Conservation (phyloP, 208 protist species). For the Angomonas ambiguus region DNA sequence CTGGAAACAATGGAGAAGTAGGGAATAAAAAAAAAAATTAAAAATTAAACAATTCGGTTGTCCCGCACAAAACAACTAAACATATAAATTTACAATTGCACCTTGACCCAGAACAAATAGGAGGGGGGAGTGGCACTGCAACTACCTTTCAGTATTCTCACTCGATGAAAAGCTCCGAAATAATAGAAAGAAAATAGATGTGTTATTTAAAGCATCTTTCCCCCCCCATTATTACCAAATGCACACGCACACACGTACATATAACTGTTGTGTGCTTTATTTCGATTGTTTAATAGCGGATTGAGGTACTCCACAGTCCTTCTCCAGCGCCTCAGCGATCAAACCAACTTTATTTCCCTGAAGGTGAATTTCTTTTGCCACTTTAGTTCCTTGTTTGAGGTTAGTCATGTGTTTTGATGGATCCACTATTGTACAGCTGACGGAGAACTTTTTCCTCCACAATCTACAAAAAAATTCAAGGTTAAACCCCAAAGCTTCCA, state of each 20-base stretch:
- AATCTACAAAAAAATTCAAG: conserved; percentile 28
- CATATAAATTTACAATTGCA: background rate
- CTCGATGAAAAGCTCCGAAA: too few relatives aligned
- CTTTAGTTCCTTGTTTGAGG: conserved; percentile 53
- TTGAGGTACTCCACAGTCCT: conserved; percentile 31
- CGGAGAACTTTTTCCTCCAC: conserved; percentile 64
- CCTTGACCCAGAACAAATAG: too few relatives aligned
- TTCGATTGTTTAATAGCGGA: background rate
- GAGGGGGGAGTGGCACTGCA: too few relatives aligned
- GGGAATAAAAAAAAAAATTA: conserved; percentile 2
- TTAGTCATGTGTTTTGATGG: conserved; percentile 41
- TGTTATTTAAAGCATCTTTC: too few relatives aligned
- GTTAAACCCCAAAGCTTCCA: conserved; percentile 62
- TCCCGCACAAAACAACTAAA: background rate
- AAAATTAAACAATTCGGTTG: conserved; percentile 8
- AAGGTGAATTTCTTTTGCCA: conserved; percentile 53
- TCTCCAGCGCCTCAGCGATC: conserved; percentile 30
- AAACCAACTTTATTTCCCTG: conserved; percentile 38
- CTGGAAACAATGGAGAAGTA: too few relatives aligned
- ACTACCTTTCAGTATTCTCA: too few relatives aligned
- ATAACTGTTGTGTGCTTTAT: too few relatives aligned
- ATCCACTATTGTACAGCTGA: conserved; percentile 48
- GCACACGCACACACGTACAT: too few relatives aligned
- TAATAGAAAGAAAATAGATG: too few relatives aligned
- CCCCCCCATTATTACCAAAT: too few relatives aligned